Percentiles rank a stretch among this genome's conserved stretches.
Conservation (phyloP, 768 basidiomycete species). For the Lactifluus piperatus region DNA sequence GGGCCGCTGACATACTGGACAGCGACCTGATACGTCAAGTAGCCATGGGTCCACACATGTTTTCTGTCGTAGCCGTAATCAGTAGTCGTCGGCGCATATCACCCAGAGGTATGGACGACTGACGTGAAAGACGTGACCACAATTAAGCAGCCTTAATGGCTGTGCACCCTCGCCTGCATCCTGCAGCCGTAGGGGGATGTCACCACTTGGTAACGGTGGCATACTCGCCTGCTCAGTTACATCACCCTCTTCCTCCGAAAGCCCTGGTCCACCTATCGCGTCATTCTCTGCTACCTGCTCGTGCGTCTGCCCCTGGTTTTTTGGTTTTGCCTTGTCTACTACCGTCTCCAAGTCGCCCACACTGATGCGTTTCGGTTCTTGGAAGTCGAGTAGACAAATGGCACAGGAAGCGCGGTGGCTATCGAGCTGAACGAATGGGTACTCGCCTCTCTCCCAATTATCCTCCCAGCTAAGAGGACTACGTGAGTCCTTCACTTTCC, state of each 20-base stretch:
- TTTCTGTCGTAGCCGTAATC: constrained; percentile 40
- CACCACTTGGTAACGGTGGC: constrained; percentile 13
- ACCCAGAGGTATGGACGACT: constrained; percentile 25
- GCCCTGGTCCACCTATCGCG: constrained; percentile 29
- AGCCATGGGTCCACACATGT: constrained; percentile 89
- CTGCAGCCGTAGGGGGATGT: constrained; percentile 41
- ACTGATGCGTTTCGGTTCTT: constrained; percentile 47
- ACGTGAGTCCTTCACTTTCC: constrained; percentile 10
- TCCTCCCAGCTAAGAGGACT: constrained; percentile 60
- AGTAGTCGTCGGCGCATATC: constrained; percentile 1
- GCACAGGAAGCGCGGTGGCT: constrained; percentile 79
- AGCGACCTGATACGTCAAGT: constrained; percentile 74
- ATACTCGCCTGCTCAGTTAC: not conserved
- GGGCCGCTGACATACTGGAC: constrained; percentile 76
- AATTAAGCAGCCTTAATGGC: constrained; percentile 64
- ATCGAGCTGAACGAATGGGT: constrained; percentile 76
- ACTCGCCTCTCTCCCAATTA: constrained; percentile 65
- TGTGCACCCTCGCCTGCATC: constrained; percentile 74
- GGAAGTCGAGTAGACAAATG: constrained; percentile 80
- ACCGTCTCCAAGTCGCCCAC: constrained; percentile 27
- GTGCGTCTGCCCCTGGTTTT: not conserved
- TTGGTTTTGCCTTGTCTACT: not conserved
- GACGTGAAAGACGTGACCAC: constrained; percentile 89
- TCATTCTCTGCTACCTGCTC: not conserved
- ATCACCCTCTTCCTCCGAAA: constrained; percentile 28